Base-by-base conservation (phyloP, 1,284 basidiomycete species). In the Trichosporon ovoides region DNA sequence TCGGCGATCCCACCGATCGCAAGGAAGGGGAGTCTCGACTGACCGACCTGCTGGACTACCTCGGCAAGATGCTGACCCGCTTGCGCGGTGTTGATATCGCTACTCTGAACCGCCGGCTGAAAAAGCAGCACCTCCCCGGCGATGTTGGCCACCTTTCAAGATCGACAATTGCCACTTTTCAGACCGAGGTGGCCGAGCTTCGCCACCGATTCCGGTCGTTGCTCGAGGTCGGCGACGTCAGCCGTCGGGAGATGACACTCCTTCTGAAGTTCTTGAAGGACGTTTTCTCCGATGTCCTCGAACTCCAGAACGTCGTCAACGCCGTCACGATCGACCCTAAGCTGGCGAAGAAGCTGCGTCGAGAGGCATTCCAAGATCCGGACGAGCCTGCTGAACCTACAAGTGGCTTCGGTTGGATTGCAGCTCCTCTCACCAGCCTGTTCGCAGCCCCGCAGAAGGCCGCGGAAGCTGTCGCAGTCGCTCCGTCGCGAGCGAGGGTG, bases 141-240 rank as follows among this genome's bases (percentile, higher is more conserved):
- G 94, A 98, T 67, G 83, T 98, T 18, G 84, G 85, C 14, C 90
- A 97, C 69, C 81, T 98, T 16, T 94, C 93, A 0, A 85, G 87
- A 38, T 85, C 84, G 19, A 97, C 92, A 0, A 82, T 98, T 58
- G 83, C 84, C 58, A 82, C 83, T 38, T 86, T 98, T 53, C 73
- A 92, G 16, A 77, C 81, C 35, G 94, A 98, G 57, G 81, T 86
- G 9, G 80, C 81, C 9, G 82, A 82, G 16, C 78, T 97, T 24
- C 86, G 91, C 6, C 77, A 81, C 12, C 86, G 88, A 52, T 93
- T 92, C 81, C 84, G 89, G 16, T 70, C 74, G 14, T 68, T 80
- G 3, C 80, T 81, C n/a, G 85, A 84, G 62, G 73, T 81, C 4
- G 82, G 83, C 48, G 77, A 82, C 3, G 87, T 91, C 65, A 85